Conservation (phyloP, 2,329 filamentous ascomycete genomes). For the Diaporthe eres region DNA sequence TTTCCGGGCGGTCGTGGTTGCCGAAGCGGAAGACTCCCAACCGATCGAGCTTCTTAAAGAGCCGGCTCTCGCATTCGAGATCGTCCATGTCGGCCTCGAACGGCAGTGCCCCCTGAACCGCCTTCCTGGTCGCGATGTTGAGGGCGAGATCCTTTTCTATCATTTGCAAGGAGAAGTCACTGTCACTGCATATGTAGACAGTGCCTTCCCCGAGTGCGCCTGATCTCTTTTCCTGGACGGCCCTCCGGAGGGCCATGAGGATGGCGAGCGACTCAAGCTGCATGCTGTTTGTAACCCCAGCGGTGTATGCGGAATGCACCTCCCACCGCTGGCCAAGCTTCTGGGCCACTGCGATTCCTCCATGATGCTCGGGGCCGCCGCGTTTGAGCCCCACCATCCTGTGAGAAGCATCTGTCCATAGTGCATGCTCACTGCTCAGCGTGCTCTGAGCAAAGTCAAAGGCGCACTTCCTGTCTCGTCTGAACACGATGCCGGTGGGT, state of each 20-base stretch:
- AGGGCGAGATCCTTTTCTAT: background rate
- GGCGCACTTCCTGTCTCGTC: background rate
- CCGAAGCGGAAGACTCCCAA: too few species aligned
- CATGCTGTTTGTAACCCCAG: background rate
- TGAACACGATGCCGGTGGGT: background rate
- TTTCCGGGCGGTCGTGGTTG: background rate
- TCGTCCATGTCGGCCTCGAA: background rate
- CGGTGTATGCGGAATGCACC: background rate
- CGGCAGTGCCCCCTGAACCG: background rate
- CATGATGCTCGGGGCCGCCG: background rate
- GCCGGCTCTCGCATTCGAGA: background rate
- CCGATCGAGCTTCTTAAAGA: background rate
- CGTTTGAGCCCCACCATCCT: background rate
- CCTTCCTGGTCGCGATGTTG: background rate
- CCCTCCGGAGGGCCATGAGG: conserved; percentile 4
- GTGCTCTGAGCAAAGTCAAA: background rate
- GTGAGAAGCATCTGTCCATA: conserved; percentile 8
- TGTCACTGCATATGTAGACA: conserved; percentile 8
- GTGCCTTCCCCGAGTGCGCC: background rate
- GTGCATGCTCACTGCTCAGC: background rate
- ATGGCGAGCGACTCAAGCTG: conserved; percentile 1
- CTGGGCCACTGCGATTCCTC: conserved; percentile 18
- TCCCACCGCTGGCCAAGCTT: background rate
- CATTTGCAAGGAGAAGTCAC: background rate
- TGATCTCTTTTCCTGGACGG: background rate